A percentile compares a stretch with the other conserved stretches of the same genome.
Evolutionary conservation across 352 stramenopile species (phyloP).

Genomic region (Saprolegnia diclina): DNA sequence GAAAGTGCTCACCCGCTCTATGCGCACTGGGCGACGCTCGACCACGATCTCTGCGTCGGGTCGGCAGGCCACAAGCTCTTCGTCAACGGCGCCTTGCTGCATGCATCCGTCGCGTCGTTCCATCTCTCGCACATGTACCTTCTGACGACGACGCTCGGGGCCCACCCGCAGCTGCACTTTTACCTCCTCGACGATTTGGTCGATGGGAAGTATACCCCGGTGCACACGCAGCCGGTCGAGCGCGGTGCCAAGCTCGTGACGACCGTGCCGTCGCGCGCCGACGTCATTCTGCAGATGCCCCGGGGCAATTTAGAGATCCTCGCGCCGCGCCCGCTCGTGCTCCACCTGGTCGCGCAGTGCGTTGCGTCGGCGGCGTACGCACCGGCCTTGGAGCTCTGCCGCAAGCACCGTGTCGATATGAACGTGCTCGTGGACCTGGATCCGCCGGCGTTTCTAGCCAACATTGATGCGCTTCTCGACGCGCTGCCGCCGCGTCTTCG

Average conservation of each 20-base stretch:
- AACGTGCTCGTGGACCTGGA: conserved; percentile 73
- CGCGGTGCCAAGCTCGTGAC: conserved; percentile 57
- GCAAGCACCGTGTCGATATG: conserved; percentile 71
- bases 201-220: neutral
- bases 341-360: conserved; percentile 41
- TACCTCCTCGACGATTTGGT: conserved; percentile 31
- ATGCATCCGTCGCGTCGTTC: conserved; percentile 55
- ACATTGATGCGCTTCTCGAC: conserved; percentile 31
- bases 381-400: conserved; percentile 55
- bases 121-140: conserved; percentile 43
- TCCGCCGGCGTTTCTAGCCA: conserved; percentile 36
- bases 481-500: conserved; percentile 34
- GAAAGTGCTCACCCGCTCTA: neutral
- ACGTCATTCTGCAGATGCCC: conserved; percentile 65
- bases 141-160: conserved; percentile 61
- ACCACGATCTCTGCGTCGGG: neutral
- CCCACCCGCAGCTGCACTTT: conserved; percentile 50
- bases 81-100: conserved; percentile 41
- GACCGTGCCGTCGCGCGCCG: conserved; percentile 43
- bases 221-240: conserved; percentile 43
- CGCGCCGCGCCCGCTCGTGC: conserved; percentile 50
- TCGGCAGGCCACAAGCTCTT: conserved; percentile 40
- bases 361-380: conserved; percentile 41
- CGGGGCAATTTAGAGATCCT: conserved; percentile 73
- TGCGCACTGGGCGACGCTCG: conserved; percentile 2